Percentiles rank a stretch among this genome's conserved stretches.
Conservation (phyloP, 352 stramenopile genomes). For the Pythium folliculosum region DNA sequence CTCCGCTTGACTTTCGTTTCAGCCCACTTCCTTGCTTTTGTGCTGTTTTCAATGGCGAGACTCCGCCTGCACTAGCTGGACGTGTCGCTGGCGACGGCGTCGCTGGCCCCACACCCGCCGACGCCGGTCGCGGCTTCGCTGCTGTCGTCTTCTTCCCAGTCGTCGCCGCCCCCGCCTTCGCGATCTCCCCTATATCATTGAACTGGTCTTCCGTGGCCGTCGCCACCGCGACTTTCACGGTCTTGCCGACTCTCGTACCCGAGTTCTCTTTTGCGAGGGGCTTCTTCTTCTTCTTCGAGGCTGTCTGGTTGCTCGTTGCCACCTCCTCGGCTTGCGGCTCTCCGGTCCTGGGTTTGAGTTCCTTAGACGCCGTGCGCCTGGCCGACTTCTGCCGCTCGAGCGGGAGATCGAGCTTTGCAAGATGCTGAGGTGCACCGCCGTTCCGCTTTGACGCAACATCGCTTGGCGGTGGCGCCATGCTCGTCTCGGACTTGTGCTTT, state of each 20-base stretch:
- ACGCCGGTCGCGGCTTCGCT: conserved; percentile 20
- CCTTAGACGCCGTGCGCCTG: not conserved
- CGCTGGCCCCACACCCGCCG: not conserved
- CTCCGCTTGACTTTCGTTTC: not conserved
- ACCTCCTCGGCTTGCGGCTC: not conserved
- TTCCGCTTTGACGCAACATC: conserved; percentile 17
- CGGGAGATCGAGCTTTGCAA: conserved; percentile 26
- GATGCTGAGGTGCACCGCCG: conserved; percentile 18
- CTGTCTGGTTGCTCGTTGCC: not conserved
- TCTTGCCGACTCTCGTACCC: conserved; percentile 4
- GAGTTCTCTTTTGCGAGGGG: not conserved
- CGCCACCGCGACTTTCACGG: conserved; percentile 17
- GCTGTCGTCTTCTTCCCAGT: not conserved
- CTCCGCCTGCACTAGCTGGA: conserved; percentile 5
- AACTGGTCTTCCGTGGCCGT: conserved; percentile 17
- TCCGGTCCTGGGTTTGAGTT: not conserved
- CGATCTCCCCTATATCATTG: conserved; percentile 20
- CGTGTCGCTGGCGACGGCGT: not conserved
- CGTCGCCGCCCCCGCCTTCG: conserved; percentile 2
- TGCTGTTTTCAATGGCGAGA: not conserved
- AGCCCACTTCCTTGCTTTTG: not conserved
- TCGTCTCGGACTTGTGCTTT: not conserved
- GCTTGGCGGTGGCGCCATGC: conserved; percentile 11
- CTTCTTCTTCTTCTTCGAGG: conserved; percentile 7
- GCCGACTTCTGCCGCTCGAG: conserved; percentile 27